A percentile compares a stretch with the other conserved stretches of the same genome.
Evolutionary conservation across 345 rosid genomes (phyloP).

Genomic region (Barbarea vulgaris): DNA sequence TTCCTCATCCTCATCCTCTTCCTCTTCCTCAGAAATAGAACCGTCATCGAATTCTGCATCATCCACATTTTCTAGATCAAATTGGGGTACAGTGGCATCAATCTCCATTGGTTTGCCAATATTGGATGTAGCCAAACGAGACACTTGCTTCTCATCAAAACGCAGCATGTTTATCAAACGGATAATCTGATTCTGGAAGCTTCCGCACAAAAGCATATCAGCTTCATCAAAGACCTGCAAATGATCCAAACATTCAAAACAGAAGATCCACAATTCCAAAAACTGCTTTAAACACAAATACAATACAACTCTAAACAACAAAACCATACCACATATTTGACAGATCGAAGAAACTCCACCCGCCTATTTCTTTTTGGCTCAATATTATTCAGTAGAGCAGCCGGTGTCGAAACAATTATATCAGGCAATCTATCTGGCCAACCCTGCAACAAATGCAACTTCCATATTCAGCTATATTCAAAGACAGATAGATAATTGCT

Average conservation of each 20-base stretch:
- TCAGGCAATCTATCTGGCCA: slow-evolving; percentile 81
- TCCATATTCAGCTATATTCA: slow-evolving; percentile 23
- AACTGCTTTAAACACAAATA: slow-evolving; percentile 18
- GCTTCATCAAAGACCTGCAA: slow-evolving; percentile 97
- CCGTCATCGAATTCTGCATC: slow-evolving; percentile 40
- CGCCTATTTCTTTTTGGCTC: slow-evolving; percentile 59
- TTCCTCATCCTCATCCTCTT: slow-evolving; percentile 49
- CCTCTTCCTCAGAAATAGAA: slow-evolving; percentile 39
- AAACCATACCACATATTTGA: slow-evolving; percentile 76
- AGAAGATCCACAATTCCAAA: background rate
- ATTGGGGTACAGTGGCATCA: slow-evolving; percentile 38
- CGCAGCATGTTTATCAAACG: slow-evolving; percentile 84
- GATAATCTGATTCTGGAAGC: slow-evolving; percentile 86
- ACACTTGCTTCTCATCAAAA: slow-evolving; percentile 74
- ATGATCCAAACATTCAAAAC: slow-evolving; percentile 25
- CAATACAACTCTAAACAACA: slow-evolving; percentile 43
- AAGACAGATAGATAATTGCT: background rate
- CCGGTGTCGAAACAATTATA: slow-evolving; percentile 86
- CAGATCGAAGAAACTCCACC: slow-evolving; percentile 59
- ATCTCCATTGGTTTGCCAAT: slow-evolving; percentile 37
- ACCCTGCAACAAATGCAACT: slow-evolving; percentile 59
- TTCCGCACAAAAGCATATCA: slow-evolving; percentile 92
- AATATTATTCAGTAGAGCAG: slow-evolving; percentile 79
- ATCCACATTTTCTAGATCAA: slow-evolving; percentile 37
- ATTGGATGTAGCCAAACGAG: slow-evolving; percentile 47